Conservation (phyloP, 768 basidiomycete genomes). For the Boletus sp. region DNA sequence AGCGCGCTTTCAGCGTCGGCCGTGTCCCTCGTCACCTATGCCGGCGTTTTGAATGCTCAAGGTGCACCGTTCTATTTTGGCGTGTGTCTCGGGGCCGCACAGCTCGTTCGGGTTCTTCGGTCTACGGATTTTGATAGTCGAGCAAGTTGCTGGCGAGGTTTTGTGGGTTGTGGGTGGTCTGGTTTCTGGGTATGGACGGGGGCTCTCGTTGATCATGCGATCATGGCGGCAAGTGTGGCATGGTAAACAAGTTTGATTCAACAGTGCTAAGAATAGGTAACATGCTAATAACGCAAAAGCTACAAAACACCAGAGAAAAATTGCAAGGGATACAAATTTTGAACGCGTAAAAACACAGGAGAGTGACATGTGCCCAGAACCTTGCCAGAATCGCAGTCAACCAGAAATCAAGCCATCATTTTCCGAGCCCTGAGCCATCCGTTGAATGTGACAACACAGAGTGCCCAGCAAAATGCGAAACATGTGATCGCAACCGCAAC, state of each 20-base stretch:
- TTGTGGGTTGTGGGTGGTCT: slow-evolving; percentile 82
- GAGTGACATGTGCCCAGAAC: background rate
- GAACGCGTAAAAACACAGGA: background rate
- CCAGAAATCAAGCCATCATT: slow-evolving; percentile 14
- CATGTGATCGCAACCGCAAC: slow-evolving; percentile 84
- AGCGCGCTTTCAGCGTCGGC: slow-evolving; percentile 68
- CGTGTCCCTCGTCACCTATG: slow-evolving; percentile 68
- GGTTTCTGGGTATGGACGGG: slow-evolving; percentile 90
- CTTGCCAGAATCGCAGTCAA: no score
- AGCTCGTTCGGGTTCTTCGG: slow-evolving; percentile 74
- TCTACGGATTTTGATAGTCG: slow-evolving; percentile 73
- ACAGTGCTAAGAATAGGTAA: background rate
- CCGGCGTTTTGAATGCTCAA: slow-evolving; percentile 78
- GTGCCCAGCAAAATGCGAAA: slow-evolving; percentile 81
- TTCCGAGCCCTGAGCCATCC: slow-evolving; percentile 66
- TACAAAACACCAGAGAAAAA: background rate
- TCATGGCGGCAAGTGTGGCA: slow-evolving; percentile 13
- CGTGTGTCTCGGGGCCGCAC: slow-evolving; percentile 64
- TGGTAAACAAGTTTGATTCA: background rate
- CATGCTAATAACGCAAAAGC: background rate
- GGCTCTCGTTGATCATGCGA: slow-evolving; percentile 62
- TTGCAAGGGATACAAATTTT: background rate
- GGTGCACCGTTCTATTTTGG: slow-evolving; percentile 79
- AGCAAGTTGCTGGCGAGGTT: slow-evolving; percentile 85
- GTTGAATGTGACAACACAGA: slow-evolving; percentile 73